These are phyloP conservation scores for Aspergillus piperis DNA, from an alignment of 2,329 filamentous ascomycete genomes.

Conservation along the genomic window DNA sequence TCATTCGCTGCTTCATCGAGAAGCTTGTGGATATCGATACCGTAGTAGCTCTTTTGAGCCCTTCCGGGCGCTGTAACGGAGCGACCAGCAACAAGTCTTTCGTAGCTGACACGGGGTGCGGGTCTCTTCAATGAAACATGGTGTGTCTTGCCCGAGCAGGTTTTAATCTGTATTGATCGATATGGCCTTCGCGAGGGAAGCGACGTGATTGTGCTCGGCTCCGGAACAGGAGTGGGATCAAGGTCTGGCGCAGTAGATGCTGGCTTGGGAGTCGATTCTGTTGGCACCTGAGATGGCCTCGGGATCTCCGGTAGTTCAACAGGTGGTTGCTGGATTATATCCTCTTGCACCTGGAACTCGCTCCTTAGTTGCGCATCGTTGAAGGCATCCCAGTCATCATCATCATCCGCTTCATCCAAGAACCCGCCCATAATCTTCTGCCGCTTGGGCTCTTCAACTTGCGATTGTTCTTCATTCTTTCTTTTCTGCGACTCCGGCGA, in stretches of 20 bases:
- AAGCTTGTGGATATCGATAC: slow-evolving; percentile 84
- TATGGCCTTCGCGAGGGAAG: slow-evolving; percentile 16
- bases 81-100: slow-evolving; percentile 56
- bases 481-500: slow-evolving; percentile 43
- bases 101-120: slow-evolving; percentile 47
- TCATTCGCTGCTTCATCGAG: slow-evolving; percentile 71
- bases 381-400: slow-evolving; percentile 35
- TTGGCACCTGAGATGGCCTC: slow-evolving; percentile 8
- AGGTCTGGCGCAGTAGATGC: background rate
- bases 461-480: slow-evolving; percentile 36
- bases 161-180: slow-evolving; percentile 42
- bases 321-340: slow-evolving; percentile 19
- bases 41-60: slow-evolving; percentile 74
- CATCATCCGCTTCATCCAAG: slow-evolving; percentile 45
- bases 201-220: slow-evolving; percentile 9
- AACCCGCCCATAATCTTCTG: slow-evolving; percentile 46
- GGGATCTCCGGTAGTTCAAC: slow-evolving; percentile 20
- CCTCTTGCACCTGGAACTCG: slow-evolving; percentile 33
- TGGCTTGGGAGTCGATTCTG: background rate
- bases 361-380: slow-evolving; percentile 32
- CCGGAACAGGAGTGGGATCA: slow-evolving; percentile 9
- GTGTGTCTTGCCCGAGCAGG: slow-evolving; percentile 52
- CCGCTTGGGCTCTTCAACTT: slow-evolving; percentile 40
- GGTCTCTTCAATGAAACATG: slow-evolving; percentile 44
- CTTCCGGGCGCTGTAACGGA: slow-evolving; percentile 54